A percentile compares a stretch with the other conserved stretches of the same genome.
Conservation (phyloP, 495 filamentous ascomycete species). For the Podospora didyma region DNA sequence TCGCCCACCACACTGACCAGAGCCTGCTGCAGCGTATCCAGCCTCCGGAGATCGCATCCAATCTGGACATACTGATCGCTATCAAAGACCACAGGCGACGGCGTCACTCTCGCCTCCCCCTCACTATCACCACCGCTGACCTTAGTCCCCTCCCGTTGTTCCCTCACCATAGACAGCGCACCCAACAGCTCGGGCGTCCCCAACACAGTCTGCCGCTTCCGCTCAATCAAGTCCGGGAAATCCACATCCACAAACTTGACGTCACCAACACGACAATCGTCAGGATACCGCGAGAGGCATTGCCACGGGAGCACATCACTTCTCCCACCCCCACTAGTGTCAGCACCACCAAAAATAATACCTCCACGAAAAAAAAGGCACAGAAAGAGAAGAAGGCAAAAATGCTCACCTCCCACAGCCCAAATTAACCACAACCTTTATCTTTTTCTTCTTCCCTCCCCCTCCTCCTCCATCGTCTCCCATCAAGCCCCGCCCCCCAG, state of each 20-base stretch:
- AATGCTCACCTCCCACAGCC: conserved; percentile 81
- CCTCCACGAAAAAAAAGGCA: conserved; percentile 3
- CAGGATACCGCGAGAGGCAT: conserved; percentile 60
- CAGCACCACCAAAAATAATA: too few species aligned
- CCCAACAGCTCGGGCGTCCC: conserved; percentile 54
- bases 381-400: conserved; percentile 1
- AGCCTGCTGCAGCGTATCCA: conserved; percentile 51
- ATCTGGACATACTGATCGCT: conserved; percentile 72
- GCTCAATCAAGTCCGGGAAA: conserved; percentile 72
- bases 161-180: background rate
- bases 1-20: conserved; percentile 49
- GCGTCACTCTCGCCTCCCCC: background rate
- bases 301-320: conserved; percentile 92
- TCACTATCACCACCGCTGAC: background rate
- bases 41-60: conserved; percentile 75
- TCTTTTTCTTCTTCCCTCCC: too few species aligned
- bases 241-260: conserved; percentile 82
- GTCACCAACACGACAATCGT: conserved; percentile 39
- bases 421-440: conserved; percentile 76
- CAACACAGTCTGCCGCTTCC: conserved; percentile 65
- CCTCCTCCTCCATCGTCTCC: too few species aligned
- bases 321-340: too few species aligned
- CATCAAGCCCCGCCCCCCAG: too few species aligned
- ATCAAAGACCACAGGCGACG: conserved; percentile 44
- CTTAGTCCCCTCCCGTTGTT: too few species aligned